Evolutionary conservation across 805 yeast species (phyloP), one percentile per base, ranked within the genome.

Genomic region (Pichia deserticola): DNA sequence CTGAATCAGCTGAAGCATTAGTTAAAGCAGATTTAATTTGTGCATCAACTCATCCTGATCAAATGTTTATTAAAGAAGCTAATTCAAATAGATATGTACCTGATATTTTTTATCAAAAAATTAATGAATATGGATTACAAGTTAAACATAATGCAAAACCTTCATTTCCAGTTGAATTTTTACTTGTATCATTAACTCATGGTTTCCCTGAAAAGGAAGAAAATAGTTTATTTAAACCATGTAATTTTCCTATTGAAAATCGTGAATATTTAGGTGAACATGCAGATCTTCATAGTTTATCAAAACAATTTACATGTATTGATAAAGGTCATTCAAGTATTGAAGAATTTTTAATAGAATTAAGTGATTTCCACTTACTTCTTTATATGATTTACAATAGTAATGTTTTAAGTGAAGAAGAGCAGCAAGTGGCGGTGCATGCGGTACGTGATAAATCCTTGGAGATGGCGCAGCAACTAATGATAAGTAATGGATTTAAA

Each of bases 111-210:
- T 93, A 85, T 72, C 81, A 82, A 66, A 82, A 79, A 63, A 76
- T 79, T 52, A 93, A 93, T 63, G 97, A 93, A 68, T 93, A 93
- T 67, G 87, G 87, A 5, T 70, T 89, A 33, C 81, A 88, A 36
- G 95, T 93, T n/a, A 89, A 89, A 59, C 79, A 81, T 40, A 85
- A 87, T 61, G 95, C 96, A 1, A 84, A 84, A 59, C 96, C 97
- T 1, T 86, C 93, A 28, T 87, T 89, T 64, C 97, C 97, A 2
- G 89, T 86, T n/a, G 97, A 89, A 53, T 89, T 86, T 62, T 66
- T 89, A 52, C 68, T 93, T 47, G 95, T 92, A 0, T 83, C 97
- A 2, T 69, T 92, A 54, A 84, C 95, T 5, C 98, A 93, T 65
- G 97, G 98, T 3, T 92, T 93, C 76, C 96, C 96, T 1, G 78